phyloP scores from a whole-genome alignment of 2,329 filamentous ascomycete genomes.

The Eutypella sp. region DNA sequence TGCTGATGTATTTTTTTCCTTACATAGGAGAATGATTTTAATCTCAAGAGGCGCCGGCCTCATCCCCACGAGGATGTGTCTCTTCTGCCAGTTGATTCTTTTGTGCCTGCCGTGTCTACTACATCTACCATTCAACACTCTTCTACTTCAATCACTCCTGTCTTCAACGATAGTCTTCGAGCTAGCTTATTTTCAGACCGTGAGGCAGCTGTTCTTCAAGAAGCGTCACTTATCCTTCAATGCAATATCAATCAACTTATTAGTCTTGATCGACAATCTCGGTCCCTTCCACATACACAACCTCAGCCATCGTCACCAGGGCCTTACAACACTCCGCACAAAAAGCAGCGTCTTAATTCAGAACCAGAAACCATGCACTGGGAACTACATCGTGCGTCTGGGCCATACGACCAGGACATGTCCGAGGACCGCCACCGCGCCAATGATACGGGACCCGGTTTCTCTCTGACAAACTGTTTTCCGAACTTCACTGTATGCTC shows the following conservation, averaged over 20 bases:
- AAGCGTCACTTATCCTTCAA: slow-evolving; percentile 29
- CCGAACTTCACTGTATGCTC: slow-evolving; percentile 30
- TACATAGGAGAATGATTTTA: slow-evolving; percentile 33
- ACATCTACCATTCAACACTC: no score
- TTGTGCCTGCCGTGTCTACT: slow-evolving; percentile 30
- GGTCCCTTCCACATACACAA: slow-evolving; percentile 13
- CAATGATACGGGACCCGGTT: slow-evolving; percentile 7
- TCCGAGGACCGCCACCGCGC: slow-evolving; percentile 10
- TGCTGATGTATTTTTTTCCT: slow-evolving; percentile 30
- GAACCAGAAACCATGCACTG: slow-evolving; percentile 20
- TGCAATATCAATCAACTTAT: slow-evolving; percentile 24
- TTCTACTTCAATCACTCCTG: slow-evolving; percentile 21
- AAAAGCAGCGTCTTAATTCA: slow-evolving; percentile 21
- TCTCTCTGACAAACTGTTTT: slow-evolving; percentile 28
- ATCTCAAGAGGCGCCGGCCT: slow-evolving; percentile 41
- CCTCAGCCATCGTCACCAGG: slow-evolving; percentile 28
- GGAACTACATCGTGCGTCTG: slow-evolving; percentile 18
- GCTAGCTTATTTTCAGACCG: slow-evolving; percentile 18
- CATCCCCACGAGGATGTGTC: slow-evolving; percentile 34
- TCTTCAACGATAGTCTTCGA: slow-evolving; percentile 18
- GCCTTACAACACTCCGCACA: slow-evolving; percentile 18
- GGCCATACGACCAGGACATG: slow-evolving; percentile 13
- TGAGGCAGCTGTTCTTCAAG: slow-evolving; percentile 29
- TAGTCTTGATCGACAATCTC: slow-evolving; percentile 25
- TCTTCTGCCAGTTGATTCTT: no score